Conservation (phyloP, 208 protist species). For the Trichomonas tenax region DNA sequence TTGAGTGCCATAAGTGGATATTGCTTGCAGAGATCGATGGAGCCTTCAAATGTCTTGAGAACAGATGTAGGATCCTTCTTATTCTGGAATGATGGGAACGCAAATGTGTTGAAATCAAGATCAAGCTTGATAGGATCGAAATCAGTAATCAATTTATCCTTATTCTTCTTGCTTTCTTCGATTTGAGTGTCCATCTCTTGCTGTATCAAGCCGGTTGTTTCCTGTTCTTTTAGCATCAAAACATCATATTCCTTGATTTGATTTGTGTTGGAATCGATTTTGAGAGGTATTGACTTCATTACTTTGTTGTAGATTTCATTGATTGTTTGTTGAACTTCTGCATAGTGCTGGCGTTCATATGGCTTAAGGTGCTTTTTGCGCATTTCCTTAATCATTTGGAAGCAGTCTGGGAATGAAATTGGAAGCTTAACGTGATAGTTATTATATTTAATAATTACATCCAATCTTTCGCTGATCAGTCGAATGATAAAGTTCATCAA, state of each 20-base stretch:
- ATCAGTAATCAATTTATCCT: background rate
- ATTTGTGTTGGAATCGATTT: too few relatives aligned
- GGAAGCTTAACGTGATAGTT: background rate
- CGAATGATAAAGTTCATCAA: background rate
- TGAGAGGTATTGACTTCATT: too few relatives aligned
- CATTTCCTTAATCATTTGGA: background rate
- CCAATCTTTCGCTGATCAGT: background rate
- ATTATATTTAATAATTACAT: background rate
- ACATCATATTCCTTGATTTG: too few relatives aligned
- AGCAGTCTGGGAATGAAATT: background rate
- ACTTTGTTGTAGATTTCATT: too few relatives aligned
- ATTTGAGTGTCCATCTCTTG: background rate
- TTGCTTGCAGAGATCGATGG: background rate
- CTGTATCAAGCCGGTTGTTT: background rate
- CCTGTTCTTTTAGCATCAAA: background rate
- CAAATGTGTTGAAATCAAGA: background rate
- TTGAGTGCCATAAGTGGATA: background rate
- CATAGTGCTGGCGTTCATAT: background rate
- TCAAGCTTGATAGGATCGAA: background rate
- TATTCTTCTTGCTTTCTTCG: background rate
- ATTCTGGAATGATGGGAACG: background rate
- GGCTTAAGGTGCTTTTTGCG: background rate
- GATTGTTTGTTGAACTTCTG: background rate
- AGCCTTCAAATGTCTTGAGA: background rate
- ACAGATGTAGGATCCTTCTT: background rate